Base-by-base conservation (phyloP, 75 land plant genomes). In the Picea glauca region DNA sequence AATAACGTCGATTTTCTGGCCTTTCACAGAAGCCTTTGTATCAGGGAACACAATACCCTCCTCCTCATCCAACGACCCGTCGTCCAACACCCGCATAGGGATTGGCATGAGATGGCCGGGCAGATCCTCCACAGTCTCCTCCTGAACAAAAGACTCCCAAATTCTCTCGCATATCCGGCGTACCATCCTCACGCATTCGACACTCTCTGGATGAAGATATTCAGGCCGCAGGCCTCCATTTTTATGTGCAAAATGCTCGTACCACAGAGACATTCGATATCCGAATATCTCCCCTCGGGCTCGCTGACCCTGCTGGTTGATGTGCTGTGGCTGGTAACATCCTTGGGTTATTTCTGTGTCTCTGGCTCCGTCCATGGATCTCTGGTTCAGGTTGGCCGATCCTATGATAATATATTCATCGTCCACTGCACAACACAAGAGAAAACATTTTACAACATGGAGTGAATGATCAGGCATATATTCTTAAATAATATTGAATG, bases 341-440 rank as follows among this genome's bases (percentile, higher is more conserved):
- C 91, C 91, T 50, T 88, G 86, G 0, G 90, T 85, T 43, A 89
- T 89, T 68, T 89, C 91, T 0, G 87, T 82, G 77, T 89, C 91
- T 1, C 90, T 65, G n/a, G 79, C 91, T 3, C 91, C 91, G 46
- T 89, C 90, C 80, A 89, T 82, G 17, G 91, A 89, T 78, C 91
- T 62, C 77, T 89, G 90, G 74, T 89, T 89, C 77, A 88, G 72
- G 78, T 89, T 89, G 14, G 91, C 91, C 4, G 91, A 89, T 3
- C 91, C 91, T 14, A 89, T 76, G 5, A 89, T 83, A 11, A 85
- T 58, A 62, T 86, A 86, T 70, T 86, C 88, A 57, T 86, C 88
- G 60, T 86, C 88, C 57, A 86, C 88, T 86, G 78, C n/a, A 40
- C 12, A 15, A 60, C 31, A 62, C 20, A 50, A 50, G 0, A 38